phyloP scores from a whole-genome alignment of 108 stramenopile species.

The Cyclotella baltica region DNA sequence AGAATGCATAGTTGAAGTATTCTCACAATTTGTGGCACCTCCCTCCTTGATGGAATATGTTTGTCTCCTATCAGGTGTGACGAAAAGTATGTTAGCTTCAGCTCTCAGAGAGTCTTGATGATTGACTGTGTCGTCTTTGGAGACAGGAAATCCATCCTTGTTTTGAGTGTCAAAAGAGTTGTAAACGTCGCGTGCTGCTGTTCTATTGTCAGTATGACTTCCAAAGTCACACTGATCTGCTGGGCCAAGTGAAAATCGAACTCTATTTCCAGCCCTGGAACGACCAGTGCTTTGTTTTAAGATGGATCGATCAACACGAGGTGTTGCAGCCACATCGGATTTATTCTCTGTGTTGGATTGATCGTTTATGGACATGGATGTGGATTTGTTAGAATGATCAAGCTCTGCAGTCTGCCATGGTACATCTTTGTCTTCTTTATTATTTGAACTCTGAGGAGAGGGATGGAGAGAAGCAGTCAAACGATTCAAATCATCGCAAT shows the following conservation, averaged over 20 bases:
- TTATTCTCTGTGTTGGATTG: background rate
- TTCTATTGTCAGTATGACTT: background rate
- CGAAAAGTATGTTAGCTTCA: background rate
- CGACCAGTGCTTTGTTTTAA: constrained; percentile 3
- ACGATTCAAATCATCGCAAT: too few species aligned
- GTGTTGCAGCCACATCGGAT: background rate
- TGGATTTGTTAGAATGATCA: too few species aligned
- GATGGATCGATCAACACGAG: background rate
- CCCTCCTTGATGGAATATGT: background rate
- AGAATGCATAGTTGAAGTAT: background rate
- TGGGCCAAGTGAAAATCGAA: constrained; percentile 12
- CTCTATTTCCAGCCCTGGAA: background rate
- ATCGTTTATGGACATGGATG: too few species aligned
- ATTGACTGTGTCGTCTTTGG: too few species aligned
- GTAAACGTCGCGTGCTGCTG: background rate
- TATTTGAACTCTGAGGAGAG: too few species aligned
- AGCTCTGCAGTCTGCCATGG: background rate
- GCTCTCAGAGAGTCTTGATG: background rate
- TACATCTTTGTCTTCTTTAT: background rate
- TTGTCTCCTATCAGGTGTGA: background rate
- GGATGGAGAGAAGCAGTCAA: too few species aligned
- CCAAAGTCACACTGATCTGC: background rate
- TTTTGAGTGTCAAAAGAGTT: too few species aligned
- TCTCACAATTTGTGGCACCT: background rate
- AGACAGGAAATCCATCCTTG: too few species aligned